A percentile compares a stretch with the other conserved stretches of the same genome.
Conservation (phyloP, 2,329 filamentous ascomycete species). For the Cytospora chrysosperma region DNA sequence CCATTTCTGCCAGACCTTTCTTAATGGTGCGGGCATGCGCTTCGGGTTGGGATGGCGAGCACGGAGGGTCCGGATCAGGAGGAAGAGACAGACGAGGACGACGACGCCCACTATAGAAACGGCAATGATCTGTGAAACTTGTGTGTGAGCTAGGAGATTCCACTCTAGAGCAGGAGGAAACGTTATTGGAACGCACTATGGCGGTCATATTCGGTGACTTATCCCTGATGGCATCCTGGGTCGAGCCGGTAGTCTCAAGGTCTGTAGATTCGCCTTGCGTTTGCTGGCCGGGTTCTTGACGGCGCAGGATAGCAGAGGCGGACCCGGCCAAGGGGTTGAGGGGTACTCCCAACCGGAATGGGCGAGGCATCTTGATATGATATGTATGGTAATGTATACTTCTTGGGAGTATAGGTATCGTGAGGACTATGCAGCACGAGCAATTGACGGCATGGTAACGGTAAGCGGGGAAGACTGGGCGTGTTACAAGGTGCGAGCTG, state of each 20-base stretch:
- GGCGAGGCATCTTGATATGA: constrained; percentile 7
- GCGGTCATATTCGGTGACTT: constrained; percentile 11
- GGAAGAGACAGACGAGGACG: constrained; percentile 25
- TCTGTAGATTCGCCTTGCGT: neutral
- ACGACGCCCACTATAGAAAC: constrained; percentile 29
- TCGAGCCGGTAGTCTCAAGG: neutral
- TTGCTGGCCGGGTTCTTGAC: neutral
- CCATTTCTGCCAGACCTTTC: constrained; percentile 52
- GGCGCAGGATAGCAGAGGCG: neutral
- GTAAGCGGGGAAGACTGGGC: neutral
- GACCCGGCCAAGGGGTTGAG: constrained; percentile 9
- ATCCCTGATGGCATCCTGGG: neutral
- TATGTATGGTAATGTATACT: neutral
- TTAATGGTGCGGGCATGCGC: constrained; percentile 51
- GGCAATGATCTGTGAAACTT: constrained; percentile 28
- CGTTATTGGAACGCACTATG: constrained; percentile 10
- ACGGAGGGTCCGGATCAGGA: constrained; percentile 29
- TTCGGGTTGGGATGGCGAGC: constrained; percentile 43
- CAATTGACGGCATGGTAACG: constrained; percentile 19
- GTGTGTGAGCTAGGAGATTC: neutral
- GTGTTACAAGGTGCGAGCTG: neutral
- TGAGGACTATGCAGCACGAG: constrained; percentile 4
- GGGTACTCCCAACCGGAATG: constrained; percentile 9
- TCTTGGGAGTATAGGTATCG: neutral
- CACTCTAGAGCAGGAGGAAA: neutral